These are phyloP conservation scores for Marasmius tenuissimus DNA, from an alignment of 1,284 basidiomycete species.

Conservation along the genomic window DNA sequence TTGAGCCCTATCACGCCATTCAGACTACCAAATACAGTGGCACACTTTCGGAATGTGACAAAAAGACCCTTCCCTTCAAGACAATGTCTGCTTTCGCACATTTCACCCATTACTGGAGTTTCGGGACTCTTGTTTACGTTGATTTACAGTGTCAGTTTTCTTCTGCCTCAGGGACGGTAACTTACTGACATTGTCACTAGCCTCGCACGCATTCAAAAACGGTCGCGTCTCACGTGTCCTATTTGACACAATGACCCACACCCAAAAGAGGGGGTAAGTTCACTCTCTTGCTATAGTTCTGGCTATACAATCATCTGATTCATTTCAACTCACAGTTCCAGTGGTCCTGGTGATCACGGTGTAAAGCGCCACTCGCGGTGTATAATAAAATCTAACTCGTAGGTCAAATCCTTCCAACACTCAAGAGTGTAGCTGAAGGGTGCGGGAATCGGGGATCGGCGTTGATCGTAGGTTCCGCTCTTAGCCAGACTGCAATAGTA, in stretches of 20 bases:
- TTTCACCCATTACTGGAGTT: not conserved
- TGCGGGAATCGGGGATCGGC: no score
- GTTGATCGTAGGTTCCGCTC: no score
- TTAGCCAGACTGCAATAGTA: no score
- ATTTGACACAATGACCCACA: conserved; percentile 3
- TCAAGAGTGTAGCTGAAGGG: no score
- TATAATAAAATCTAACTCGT: no score
- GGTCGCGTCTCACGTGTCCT: not conserved
- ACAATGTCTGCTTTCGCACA: conserved; percentile 3
- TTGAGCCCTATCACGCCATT: not conserved
- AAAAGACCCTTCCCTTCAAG: not conserved
- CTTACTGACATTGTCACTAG: not conserved
- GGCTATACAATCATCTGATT: not conserved
- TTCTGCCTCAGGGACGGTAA: not conserved
- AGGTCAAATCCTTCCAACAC: no score
- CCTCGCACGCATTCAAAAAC: not conserved
- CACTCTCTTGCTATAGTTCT: not conserved
- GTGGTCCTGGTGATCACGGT: not conserved
- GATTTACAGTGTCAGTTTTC: not conserved
- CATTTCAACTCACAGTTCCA: not conserved
- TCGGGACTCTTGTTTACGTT: not conserved
- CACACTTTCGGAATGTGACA: not conserved
- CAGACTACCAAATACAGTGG: not conserved
- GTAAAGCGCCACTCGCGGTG: no score
- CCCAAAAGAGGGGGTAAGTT: not conserved